Percentiles rank a stretch among this genome's conserved stretches.
phyloP scores from a whole-genome alignment of 164 flowering plant genomes.

The Malania oleifera region DNA sequence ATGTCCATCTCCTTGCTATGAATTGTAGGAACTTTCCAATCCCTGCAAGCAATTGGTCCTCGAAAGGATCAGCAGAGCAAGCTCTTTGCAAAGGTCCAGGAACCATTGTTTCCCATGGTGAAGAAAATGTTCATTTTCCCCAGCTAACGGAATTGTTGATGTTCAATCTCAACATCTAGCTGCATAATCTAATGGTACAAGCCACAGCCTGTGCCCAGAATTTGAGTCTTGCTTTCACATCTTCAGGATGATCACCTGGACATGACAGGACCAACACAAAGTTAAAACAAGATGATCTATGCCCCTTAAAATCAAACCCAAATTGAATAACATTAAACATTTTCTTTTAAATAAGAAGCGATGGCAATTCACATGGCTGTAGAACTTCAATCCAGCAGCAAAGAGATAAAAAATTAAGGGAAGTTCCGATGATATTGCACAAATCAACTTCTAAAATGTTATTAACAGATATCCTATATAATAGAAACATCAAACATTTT shows the following conservation, averaged over 20 bases:
- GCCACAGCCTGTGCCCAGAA: constrained; percentile 91
- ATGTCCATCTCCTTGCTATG: constrained; percentile 8
- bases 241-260: constrained; percentile 82
- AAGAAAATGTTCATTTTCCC: neutral
- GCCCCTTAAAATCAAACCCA: neutral
- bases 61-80: constrained; percentile 6
- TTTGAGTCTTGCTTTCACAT: constrained; percentile 82
- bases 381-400: neutral
- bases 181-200: constrained; percentile 70
- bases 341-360: too few species aligned
- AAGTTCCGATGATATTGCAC: too few species aligned
- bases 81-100: constrained; percentile 10
- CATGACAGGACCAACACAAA: neutral
- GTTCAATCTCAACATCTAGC: constrained; percentile 28
- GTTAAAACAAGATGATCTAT: neutral
- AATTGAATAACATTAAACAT: neutral
- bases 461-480: too few species aligned
- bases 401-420: too few species aligned
- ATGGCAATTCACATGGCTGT: too few species aligned
- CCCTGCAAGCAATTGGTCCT: constrained; percentile 2
- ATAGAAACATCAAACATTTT: too few species aligned
- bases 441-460: too few species aligned
- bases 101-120: neutral
- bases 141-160: neutral
- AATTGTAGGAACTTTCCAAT: constrained; percentile 10